Evolutionary conservation across 2,329 filamentous ascomycete genomes (phyloP).

Genomic region (Penicillium psychrosexuale): DNA sequence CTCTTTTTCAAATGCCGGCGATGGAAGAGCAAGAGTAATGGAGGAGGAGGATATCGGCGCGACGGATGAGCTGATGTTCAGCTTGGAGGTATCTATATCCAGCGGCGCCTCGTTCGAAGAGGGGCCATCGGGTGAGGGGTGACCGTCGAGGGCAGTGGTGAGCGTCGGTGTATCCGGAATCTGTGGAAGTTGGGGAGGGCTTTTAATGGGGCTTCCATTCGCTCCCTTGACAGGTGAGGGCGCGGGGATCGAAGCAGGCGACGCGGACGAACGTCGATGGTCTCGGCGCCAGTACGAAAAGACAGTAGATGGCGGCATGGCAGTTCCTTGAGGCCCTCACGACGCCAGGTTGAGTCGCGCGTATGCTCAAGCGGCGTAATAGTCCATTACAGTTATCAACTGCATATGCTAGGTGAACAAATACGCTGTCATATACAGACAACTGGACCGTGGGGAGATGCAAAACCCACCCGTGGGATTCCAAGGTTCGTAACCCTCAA

Average conservation of each 20-base stretch:
- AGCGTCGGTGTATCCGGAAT: constrained; percentile 31
- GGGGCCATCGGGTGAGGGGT: constrained; percentile 20
- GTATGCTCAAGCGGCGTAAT: constrained; percentile 10
- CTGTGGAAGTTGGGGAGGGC: constrained; percentile 33
- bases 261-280: constrained; percentile 35
- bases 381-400: constrained; percentile 19
- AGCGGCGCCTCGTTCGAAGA: constrained; percentile 22
- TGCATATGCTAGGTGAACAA: constrained; percentile 12
- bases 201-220: constrained; percentile 22
- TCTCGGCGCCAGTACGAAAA: constrained; percentile 43
- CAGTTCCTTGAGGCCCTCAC: constrained; percentile 13
- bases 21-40: constrained; percentile 28
- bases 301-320: constrained; percentile 39
- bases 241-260: constrained; percentile 26
- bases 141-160: constrained; percentile 28
- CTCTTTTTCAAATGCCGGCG: constrained; percentile 26
- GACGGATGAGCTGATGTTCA: constrained; percentile 21
- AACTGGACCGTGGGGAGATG: constrained; percentile 15
- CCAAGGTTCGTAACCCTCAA: neutral
- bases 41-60: constrained; percentile 31
- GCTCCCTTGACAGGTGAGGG: constrained; percentile 19
- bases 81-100: constrained; percentile 26
- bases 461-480: constrained; percentile 6
- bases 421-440: constrained; percentile 22
- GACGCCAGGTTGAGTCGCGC: constrained; percentile 12